Conservation (phyloP, 2,329 filamentous ascomycete genomes). For the Tolypocladium pustulatum region DNA sequence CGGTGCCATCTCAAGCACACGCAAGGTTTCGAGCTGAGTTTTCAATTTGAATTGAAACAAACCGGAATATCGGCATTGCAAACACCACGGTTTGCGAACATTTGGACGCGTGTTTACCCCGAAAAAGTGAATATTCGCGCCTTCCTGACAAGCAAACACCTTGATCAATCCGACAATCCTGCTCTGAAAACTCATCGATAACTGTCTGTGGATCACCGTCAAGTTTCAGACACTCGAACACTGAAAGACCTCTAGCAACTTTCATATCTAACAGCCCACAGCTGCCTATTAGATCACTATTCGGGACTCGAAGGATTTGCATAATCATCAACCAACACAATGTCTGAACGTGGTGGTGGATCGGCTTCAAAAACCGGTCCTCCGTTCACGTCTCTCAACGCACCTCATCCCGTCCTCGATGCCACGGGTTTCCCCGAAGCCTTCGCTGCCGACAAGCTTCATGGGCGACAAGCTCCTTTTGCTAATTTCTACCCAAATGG, state of each 20-base stretch:
- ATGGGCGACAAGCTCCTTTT: conserved; percentile 15
- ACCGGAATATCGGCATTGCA: neutral
- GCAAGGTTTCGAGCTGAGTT: neutral
- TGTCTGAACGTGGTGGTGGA: conserved; percentile 3
- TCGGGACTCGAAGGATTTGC: too few species aligned
- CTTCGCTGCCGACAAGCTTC: conserved; percentile 12
- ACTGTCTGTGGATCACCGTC: neutral
- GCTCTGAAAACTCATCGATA: neutral
- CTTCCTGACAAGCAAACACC: neutral
- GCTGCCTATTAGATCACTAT: neutral
- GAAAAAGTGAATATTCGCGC: neutral
- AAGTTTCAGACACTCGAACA: neutral
- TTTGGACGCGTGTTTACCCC: neutral
- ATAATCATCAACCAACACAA: conserved; percentile 1
- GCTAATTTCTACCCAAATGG: conserved; percentile 23
- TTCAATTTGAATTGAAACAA: neutral
- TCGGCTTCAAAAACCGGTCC: conserved; percentile 1
- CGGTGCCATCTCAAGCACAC: neutral
- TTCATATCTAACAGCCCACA: neutral
- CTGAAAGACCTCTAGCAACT: neutral
- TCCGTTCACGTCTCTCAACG: conserved; percentile 2
- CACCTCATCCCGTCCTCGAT: conserved; percentile 7
- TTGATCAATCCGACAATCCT: neutral
- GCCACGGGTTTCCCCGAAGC: conserved; percentile 9
- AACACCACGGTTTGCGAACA: neutral